A percentile compares a stretch with the other conserved stretches of the same genome.
Evolutionary conservation across 2,329 filamentous ascomycete genomes (phyloP).

Genomic region (Amylocarpus encephaloides): DNA sequence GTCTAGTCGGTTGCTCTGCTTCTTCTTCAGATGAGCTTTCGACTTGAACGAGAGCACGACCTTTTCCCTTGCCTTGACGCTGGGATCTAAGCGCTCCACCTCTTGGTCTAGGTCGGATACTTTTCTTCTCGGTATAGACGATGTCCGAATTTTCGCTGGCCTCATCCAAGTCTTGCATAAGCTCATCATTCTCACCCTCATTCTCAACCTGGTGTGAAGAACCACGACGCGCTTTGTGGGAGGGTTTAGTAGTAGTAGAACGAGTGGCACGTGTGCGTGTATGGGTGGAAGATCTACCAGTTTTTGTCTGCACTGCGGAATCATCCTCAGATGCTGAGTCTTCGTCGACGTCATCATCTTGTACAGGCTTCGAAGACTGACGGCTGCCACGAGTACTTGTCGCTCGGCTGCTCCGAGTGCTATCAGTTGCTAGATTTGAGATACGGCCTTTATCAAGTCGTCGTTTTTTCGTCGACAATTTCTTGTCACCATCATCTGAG

Average conservation of each 20-base stretch:
- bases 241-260: conserved; percentile 13
- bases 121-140: conserved; percentile 42
- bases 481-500: conserved; percentile 17
- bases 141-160: conserved; percentile 42
- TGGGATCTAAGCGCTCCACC: conserved; percentile 7
- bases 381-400: conserved; percentile 16
- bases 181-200: conserved; percentile 23
- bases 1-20: conserved; percentile 24
- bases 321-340: conserved; percentile 13
- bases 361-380: conserved; percentile 9
- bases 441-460: conserved; percentile 18
- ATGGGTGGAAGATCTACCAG: conserved; percentile 1
- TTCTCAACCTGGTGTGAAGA: conserved; percentile 1
- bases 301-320: conserved; percentile 7
- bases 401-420: conserved; percentile 18
- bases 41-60: conserved; percentile 3
- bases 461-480: conserved; percentile 19
- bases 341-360: conserved; percentile 10
- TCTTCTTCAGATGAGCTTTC: conserved; percentile 17
- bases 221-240: conserved; percentile 1
- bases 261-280: conserved; percentile 14
- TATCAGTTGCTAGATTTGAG: conserved; percentile 13
- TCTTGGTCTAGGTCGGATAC: conserved; percentile 3
- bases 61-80: conserved; percentile 10
- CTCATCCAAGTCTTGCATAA: conserved; percentile 14